Evolutionary conservation across 1,139 yeast species (phyloP), one percentile per base, ranked within the genome.

Genomic region (Sporopachydermia cereana): DNA sequence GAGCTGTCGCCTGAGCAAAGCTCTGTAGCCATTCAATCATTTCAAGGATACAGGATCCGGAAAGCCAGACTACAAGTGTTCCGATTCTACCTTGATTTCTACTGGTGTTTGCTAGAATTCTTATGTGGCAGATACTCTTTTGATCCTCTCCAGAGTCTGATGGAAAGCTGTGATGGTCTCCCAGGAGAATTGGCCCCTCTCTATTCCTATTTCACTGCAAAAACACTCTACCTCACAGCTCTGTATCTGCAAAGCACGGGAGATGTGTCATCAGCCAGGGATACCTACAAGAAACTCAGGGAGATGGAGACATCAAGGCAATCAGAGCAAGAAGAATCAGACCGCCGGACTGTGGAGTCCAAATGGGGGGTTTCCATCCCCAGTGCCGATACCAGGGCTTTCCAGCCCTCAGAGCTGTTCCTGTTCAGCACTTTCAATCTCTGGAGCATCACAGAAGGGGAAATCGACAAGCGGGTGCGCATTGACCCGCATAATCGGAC

Each of bases 191-290:
- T 41, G 7, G 3, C 43, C 5, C 36, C 43, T 9, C n/a, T 16
- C 16, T 41, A 25, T 16, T 41, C 30, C 3, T 41, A 9, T 18
- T 41, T 27, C 21, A 41, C 36, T 17, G 41, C 43, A 4, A 25
- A 41, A 17, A 41, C 43, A 14, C 36, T 41, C n/a, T 41, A 27
- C 29, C 18, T 41, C 12, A 27, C 43, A 16, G 43, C 41, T 12
- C 43, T 41, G 31, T 20, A 41, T 14, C 34, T 41, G 20, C 43
- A 41, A 12, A 4, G 14, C 9, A 27, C 41, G 17, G 43, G 43
- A 17, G 36, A 31, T 14, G 7, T 23, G n/a, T 7, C 30, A 7
- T 25, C 30, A 12, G 43, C 43, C n/a, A 17, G 29, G 21, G 21
- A 27, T 41, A 25, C 20, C 29, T 41, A 41, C 18, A 12, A 7